Evolutionary conservation across 2,329 filamentous ascomycete species (phyloP).

Genomic region (Aspergillus japonicus): DNA sequence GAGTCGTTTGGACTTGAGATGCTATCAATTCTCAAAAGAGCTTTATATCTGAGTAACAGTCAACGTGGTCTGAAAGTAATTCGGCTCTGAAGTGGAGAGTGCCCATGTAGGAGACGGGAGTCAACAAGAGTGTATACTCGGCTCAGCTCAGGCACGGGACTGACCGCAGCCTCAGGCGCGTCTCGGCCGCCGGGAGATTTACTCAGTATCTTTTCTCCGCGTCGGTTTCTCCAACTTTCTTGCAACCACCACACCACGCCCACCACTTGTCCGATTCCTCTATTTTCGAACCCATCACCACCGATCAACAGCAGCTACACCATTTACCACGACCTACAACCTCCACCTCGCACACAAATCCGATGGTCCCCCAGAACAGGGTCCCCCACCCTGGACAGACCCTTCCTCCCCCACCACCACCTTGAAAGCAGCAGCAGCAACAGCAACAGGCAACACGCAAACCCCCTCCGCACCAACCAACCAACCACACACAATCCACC

Average conservation of each 20-base stretch:
- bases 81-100: no score
- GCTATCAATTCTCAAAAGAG: no score
- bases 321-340: no score
- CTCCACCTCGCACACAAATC: background rate
- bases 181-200: background rate
- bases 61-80: no score
- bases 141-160: background rate
- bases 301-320: background rate
- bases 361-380: background rate
- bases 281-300: background rate
- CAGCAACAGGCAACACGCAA: no score
- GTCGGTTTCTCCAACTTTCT: conserved; percentile 6
- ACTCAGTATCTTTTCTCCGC: background rate
- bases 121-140: no score
- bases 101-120: no score
- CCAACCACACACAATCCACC: no score
- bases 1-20: no score
- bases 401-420: background rate
- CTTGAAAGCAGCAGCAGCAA: no score
- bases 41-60: no score
- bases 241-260: background rate
- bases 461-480: no score
- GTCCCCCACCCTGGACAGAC: background rate
- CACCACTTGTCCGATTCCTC: background rate
- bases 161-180: conserved; percentile 12